Conservation (phyloP, 2,329 filamentous ascomycete genomes). For the Rachicladosporium sp. region DNA sequence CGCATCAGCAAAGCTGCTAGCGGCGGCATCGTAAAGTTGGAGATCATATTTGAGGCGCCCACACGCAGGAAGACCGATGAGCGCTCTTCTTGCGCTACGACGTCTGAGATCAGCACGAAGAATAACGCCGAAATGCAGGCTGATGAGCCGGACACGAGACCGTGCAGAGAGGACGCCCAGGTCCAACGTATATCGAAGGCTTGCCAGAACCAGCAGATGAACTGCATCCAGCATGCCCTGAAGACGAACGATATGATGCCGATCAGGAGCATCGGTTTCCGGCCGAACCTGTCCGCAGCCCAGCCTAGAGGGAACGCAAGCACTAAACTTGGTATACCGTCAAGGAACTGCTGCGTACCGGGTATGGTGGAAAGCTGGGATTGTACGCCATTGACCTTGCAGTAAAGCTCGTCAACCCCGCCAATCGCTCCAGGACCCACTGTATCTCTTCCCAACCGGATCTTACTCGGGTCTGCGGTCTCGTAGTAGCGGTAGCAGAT, state of each 20-base stretch:
- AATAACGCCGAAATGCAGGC: conserved; percentile 17
- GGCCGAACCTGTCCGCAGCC: conserved; percentile 23
- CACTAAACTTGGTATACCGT: conserved; percentile 30
- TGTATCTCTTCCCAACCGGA: conserved; percentile 13
- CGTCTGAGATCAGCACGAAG: conserved; percentile 21
- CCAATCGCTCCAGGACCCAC: conserved; percentile 21
- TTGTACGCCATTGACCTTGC: conserved; percentile 41
- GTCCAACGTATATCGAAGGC: conserved; percentile 19
- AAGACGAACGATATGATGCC: conserved; percentile 16
- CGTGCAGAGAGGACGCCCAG: conserved; percentile 21
- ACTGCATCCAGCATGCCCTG: conserved; percentile 16
- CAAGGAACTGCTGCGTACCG: conserved; percentile 35
- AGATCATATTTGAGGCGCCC: conserved; percentile 17
- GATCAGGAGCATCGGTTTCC: conserved; percentile 21
- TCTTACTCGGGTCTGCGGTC: conserved; percentile 23
- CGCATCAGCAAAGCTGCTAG: conserved; percentile 23
- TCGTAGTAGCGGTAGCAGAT: conserved; percentile 41
- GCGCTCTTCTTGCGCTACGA: conserved; percentile 16
- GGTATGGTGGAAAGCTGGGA: conserved; percentile 40
- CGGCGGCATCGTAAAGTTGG: conserved; percentile 21
- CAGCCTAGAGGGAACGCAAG: conserved; percentile 25
- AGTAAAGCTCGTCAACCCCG: conserved; percentile 30
- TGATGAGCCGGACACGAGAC: conserved; percentile 18
- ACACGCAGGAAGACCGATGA: conserved; percentile 20
- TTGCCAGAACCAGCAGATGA: conserved; percentile 25